phyloP scores from a whole-genome alignment of 2,329 filamentous ascomycete genomes.

The Mycosphaerella sp. region DNA sequence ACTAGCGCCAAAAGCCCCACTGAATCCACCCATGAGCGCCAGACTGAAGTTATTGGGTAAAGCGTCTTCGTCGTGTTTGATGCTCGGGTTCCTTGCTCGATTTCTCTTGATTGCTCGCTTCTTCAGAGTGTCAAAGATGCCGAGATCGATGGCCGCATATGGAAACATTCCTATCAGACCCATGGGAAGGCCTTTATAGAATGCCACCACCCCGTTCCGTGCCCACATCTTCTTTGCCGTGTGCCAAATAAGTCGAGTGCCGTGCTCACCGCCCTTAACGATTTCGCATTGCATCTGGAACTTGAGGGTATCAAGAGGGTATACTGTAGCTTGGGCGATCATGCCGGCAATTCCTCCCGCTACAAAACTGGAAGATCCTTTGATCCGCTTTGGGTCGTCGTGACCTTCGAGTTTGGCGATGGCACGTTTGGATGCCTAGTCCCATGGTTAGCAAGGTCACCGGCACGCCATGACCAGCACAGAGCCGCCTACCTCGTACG shows the following conservation, averaged over 20 bases:
- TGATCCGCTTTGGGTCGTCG: constrained; percentile 70
- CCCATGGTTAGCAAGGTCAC: constrained; percentile 6
- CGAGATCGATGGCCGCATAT: constrained; percentile 93
- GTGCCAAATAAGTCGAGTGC: constrained; percentile 72
- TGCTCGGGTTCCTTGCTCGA: constrained; percentile 39
- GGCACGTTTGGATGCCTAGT: constrained; percentile 72
- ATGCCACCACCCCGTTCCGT: constrained; percentile 64
- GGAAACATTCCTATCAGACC: constrained; percentile 95
- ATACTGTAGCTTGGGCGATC: constrained; percentile 92
- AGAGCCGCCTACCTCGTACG: constrained; percentile 63
- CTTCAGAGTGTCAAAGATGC: constrained; percentile 91
- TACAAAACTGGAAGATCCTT: constrained; percentile 78
- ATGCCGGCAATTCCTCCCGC: constrained; percentile 89
- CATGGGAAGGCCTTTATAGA: constrained; percentile 90
- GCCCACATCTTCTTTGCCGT: constrained; percentile 84
- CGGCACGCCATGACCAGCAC: neutral
- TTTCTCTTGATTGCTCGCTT: constrained; percentile 62
- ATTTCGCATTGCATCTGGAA: constrained; percentile 91
- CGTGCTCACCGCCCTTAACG: constrained; percentile 74
- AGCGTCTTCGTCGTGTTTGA: constrained; percentile 75
- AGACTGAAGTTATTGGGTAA: constrained; percentile 74
- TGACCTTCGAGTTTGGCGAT: constrained; percentile 85
- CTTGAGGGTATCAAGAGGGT: constrained; percentile 81
- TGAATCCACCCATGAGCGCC: constrained; percentile 82
- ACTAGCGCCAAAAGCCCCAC: constrained; percentile 85